These are phyloP conservation scores for Komagataella populi DNA, from an alignment of 805 yeast species.

Conservation along the genomic window DNA sequence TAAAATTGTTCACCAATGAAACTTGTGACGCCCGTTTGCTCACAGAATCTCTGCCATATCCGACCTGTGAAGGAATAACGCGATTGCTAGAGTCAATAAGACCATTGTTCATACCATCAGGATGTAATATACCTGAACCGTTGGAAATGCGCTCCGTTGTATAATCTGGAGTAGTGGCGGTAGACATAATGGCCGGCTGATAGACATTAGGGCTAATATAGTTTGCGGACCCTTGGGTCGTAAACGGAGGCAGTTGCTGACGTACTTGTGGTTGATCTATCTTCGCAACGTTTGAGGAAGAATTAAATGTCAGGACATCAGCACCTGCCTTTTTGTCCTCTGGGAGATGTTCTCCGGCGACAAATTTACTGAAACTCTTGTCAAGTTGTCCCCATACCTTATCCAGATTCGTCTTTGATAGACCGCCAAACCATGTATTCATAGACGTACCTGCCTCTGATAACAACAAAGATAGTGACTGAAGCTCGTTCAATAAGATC, in stretches of 20 bases:
- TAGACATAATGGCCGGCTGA: neutral
- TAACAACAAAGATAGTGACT: slow-evolving; percentile 29
- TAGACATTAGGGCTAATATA: neutral
- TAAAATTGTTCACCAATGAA: neutral
- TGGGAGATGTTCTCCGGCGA: slow-evolving; percentile 70
- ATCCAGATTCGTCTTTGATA: slow-evolving; percentile 45
- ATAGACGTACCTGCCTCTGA: slow-evolving; percentile 26
- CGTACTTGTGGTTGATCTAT: neutral
- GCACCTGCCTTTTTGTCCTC: slow-evolving; percentile 12
- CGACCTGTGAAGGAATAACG: neutral
- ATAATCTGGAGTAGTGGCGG: neutral
- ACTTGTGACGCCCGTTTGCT: neutral
- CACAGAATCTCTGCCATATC: neutral
- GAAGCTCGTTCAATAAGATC: slow-evolving; percentile 18
- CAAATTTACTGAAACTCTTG: slow-evolving; percentile 63
- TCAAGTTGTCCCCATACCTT: slow-evolving; percentile 83
- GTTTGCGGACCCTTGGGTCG: neutral
- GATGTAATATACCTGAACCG: neutral
- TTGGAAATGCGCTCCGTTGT: neutral
- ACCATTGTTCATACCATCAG: neutral
- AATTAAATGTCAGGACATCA: slow-evolving; percentile 7
- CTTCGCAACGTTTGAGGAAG: neutral
- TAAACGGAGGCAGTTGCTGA: neutral
- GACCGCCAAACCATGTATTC: slow-evolving; percentile 60
- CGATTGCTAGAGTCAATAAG: neutral